Conservation (phyloP, 2,329 filamentous ascomycete species). For the Colletotrichum incanum region DNA sequence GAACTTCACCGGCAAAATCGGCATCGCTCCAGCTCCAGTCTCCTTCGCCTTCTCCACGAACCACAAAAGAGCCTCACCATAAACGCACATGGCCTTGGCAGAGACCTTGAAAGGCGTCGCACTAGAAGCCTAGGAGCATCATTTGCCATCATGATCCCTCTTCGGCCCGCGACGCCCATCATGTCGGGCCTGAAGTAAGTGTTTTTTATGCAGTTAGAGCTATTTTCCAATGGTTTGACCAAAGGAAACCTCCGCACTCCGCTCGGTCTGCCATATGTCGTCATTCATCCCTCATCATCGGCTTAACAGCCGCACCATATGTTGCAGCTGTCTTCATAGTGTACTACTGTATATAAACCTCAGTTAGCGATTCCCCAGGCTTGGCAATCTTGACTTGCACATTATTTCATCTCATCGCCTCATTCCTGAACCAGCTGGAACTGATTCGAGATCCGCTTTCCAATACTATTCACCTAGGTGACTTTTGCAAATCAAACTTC, state of each 20-base stretch:
- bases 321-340: conserved; percentile 3
- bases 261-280: conserved; percentile 31
- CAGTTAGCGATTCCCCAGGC: neutral
- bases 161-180: conserved; percentile 27
- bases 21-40: conserved; percentile 9
- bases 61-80: conserved; percentile 15
- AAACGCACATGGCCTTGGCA: conserved; percentile 32
- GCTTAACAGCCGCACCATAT: conserved; percentile 4
- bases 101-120: conserved; percentile 12
- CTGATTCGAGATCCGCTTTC: neutral
- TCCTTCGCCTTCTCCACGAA: conserved; percentile 14
- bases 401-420: neutral
- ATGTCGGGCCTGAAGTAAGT: neutral
- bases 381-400: conserved; percentile 13
- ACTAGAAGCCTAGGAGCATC: conserved; percentile 1
- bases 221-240: conserved; percentile 5
- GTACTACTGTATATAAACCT: conserved; percentile 34
- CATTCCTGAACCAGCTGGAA: neutral
- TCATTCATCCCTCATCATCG: conserved; percentile 38
- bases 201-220: conserved; percentile 17
- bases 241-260: conserved; percentile 22
- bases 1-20: conserved; percentile 36
- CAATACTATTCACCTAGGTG: neutral
- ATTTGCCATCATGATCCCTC: conserved; percentile 20
- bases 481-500: neutral